Conservation (phyloP, 352 stramenopile genomes). For the Elongisporangium senticosum region DNA sequence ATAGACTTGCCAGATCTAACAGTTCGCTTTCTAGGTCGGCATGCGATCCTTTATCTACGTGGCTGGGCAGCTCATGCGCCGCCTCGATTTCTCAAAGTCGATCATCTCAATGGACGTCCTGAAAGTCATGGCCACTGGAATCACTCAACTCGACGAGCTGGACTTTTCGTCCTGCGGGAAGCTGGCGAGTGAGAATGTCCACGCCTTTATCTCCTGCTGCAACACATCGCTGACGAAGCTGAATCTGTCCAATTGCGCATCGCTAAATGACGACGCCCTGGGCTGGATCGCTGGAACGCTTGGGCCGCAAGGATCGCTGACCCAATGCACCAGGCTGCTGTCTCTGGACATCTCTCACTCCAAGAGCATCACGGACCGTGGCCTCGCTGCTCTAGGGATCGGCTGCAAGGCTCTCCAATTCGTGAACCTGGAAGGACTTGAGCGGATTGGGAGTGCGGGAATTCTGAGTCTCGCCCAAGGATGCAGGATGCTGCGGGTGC, state of each 20-base stretch:
- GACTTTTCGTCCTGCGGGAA: conserved; percentile 55
- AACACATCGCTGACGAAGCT: conserved; percentile 43
- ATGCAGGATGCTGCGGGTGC: conserved; percentile 46
- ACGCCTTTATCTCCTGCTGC: conserved; percentile 71
- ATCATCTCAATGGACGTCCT: conserved; percentile 45
- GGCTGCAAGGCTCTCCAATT: conserved; percentile 63
- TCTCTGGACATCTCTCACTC: conserved; percentile 72
- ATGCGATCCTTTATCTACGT: conserved; percentile 65
- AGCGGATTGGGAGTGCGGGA: conserved; percentile 43
- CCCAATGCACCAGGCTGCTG: conserved; percentile 48
- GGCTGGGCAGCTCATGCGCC: conserved; percentile 36
- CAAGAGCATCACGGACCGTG: conserved; percentile 47
- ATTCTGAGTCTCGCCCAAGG: conserved; percentile 40
- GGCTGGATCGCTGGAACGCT: conserved; percentile 64
- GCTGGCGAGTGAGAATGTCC: conserved; percentile 49
- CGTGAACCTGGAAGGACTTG: conserved; percentile 65
- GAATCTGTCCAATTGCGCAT: conserved; percentile 50
- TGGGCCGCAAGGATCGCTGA: conserved; percentile 55
- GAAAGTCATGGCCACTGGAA: conserved; percentile 66
- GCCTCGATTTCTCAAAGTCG: conserved; percentile 47
- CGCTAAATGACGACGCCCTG: conserved; percentile 66
- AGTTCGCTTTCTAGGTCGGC: conserved; percentile 32
- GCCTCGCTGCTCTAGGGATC: conserved; percentile 35
- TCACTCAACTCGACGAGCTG: conserved; percentile 45
- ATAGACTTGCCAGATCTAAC: background rate